Conservation (phyloP, 495 filamentous ascomycete genomes). For the Schizothecium vesticola region DNA sequence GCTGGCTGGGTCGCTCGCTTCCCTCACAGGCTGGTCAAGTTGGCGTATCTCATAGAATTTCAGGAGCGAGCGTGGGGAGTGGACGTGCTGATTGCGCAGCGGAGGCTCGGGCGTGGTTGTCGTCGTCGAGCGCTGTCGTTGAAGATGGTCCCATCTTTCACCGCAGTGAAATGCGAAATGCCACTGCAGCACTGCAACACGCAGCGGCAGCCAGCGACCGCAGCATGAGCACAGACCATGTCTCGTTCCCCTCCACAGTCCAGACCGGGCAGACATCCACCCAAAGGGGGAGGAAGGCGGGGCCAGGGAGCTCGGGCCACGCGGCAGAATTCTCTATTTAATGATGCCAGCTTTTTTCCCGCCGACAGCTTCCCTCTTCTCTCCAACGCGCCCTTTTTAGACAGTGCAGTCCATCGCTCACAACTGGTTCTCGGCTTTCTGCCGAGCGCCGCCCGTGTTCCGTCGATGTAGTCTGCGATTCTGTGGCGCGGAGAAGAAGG, state of each 20-base stretch:
- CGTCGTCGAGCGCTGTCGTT: background rate
- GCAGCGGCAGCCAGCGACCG: background rate
- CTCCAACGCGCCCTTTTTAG: slow-evolving; percentile 71
- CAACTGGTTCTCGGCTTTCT: slow-evolving; percentile 61
- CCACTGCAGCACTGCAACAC: slow-evolving; percentile 8
- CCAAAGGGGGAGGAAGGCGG: background rate
- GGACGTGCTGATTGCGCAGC: background rate
- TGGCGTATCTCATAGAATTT: background rate
- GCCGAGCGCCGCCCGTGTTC: slow-evolving; percentile 53
- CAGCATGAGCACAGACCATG: slow-evolving; percentile 7
- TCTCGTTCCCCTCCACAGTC: slow-evolving; percentile 13
- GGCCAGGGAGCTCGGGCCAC: slow-evolving; percentile 3
- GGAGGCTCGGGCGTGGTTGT: background rate
- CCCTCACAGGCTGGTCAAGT: background rate
- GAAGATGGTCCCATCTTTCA: background rate
- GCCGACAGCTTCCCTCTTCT: slow-evolving; percentile 29
- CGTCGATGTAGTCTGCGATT: slow-evolving; percentile 75
- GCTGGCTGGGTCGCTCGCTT: background rate
- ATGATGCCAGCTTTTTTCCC: background rate
- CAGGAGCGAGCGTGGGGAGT: background rate
- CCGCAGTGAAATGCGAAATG: slow-evolving; percentile 4
- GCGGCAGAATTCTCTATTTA: background rate
- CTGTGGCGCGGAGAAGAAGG: slow-evolving; percentile 72
- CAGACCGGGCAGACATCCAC: slow-evolving; percentile 23
- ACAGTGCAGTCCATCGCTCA: slow-evolving; percentile 79